These are phyloP conservation scores for Trichomonascus vanleenenianus DNA, from an alignment of 805 yeast genomes.

Conservation along the genomic window DNA sequence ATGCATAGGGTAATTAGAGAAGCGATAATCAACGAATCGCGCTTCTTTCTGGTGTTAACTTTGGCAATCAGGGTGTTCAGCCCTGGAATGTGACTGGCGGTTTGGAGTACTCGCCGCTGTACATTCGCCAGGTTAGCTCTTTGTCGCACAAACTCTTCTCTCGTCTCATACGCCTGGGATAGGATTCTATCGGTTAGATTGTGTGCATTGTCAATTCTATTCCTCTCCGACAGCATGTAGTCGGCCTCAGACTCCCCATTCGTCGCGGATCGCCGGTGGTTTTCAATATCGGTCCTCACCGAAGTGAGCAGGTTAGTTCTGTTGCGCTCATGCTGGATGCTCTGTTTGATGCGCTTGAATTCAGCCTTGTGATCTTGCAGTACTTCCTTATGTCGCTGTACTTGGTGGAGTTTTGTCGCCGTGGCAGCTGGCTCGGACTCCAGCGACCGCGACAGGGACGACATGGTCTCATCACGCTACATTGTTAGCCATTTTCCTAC, in stretches of 20 bases:
- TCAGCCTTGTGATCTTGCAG: slow-evolving; percentile 62
- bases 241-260: slow-evolving; percentile 41
- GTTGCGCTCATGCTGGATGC: slow-evolving; percentile 67
- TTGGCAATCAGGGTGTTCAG: slow-evolving; percentile 63
- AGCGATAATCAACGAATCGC: slow-evolving; percentile 83
- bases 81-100: slow-evolving; percentile 74
- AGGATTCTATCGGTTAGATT: slow-evolving; percentile 70
- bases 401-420: slow-evolving; percentile 70
- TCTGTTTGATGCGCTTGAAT: slow-evolving; percentile 48
- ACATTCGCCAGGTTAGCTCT: slow-evolving; percentile 55
- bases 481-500: no score
- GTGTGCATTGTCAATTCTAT: slow-evolving; percentile 65
- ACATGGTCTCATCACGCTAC: slow-evolving; percentile 47
- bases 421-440: slow-evolving; percentile 53
- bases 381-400: slow-evolving; percentile 73
- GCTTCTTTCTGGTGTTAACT: slow-evolving; percentile 80
- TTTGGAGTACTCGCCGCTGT: slow-evolving; percentile 50
- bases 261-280: slow-evolving; percentile 37
- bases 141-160: slow-evolving; percentile 78
- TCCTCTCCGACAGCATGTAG: slow-evolving; percentile 71
- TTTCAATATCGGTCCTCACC: slow-evolving; percentile 73
- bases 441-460: slow-evolving; percentile 42
- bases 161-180: slow-evolving; percentile 79
- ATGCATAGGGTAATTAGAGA: slow-evolving; percentile 65
- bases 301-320: slow-evolving; percentile 64